These are phyloP conservation scores for Chlamydomonas reinhardtii DNA, from an alignment of 163 green algal genomes.

Conservation along the genomic window DNA sequence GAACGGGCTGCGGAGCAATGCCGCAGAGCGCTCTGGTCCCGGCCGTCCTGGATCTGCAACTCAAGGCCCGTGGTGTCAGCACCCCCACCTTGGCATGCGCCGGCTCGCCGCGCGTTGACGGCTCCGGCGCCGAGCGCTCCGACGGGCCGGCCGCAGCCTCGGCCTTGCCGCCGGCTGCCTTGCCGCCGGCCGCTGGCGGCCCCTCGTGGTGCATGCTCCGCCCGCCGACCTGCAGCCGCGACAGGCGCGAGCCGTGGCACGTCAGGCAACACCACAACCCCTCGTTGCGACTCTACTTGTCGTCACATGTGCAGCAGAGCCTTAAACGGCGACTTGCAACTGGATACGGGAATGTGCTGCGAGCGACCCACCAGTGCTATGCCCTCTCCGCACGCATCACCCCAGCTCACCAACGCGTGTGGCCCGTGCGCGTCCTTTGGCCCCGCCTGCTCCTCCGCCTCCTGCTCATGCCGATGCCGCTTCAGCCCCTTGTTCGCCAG, in stretches of 20 bases:
- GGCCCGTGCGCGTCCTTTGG: neutral
- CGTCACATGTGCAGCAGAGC: too few species aligned
- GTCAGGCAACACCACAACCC: too few species aligned
- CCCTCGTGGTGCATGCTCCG: conserved; percentile 45
- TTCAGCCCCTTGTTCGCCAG: conserved; percentile 1
- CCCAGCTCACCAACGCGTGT: neutral
- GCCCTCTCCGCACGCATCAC: neutral
- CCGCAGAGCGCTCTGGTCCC: too few species aligned
- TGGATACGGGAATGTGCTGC: too few species aligned
- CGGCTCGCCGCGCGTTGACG: neutral
- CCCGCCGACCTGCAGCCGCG: conserved; percentile 3
- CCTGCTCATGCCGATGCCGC: conserved; percentile 45
- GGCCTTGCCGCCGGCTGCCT: neutral
- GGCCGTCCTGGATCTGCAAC: too few species aligned
- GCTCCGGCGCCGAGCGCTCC: neutral
- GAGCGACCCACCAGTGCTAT: too few species aligned
- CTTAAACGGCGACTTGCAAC: too few species aligned
- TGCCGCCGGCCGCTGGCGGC: neutral
- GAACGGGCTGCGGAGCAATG: too few species aligned
- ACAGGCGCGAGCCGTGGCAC: neutral
- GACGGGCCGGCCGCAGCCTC: neutral
- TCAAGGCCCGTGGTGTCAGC: too few species aligned
- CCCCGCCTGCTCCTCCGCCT: conserved; percentile 13
- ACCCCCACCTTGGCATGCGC: neutral
- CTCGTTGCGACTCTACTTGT: too few species aligned